Percentiles rank a stretch among this genome's conserved stretches.
These are phyloP conservation scores for Parmelia sp. DNA, from an alignment of 495 filamentous ascomycete genomes.

Conservation along the genomic window DNA sequence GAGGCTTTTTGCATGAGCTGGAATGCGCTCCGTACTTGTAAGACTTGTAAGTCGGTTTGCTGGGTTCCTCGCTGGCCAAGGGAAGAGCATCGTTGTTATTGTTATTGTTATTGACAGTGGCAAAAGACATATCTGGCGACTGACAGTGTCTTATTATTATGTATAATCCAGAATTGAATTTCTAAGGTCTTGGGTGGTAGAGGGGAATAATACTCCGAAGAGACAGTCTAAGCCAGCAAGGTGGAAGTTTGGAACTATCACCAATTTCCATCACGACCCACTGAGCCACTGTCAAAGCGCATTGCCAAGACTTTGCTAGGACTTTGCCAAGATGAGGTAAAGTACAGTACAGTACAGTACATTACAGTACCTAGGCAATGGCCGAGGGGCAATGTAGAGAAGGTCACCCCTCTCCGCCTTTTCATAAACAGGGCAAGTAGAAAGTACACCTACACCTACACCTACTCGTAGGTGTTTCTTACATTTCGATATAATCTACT, in stretches of 20 bases:
- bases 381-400: no score
- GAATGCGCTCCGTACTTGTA: conserved; percentile 20
- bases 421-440: no score
- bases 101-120: conserved; percentile 13
- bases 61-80: background rate
- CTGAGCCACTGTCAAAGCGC: background rate
- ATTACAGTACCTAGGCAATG: no score
- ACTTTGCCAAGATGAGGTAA: no score
- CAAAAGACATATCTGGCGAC: conserved; percentile 6
- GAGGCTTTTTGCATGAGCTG: background rate
- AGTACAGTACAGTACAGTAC: no score
- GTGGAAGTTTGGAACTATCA: background rate
- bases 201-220: background rate
- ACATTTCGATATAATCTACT: no score
- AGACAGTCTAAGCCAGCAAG: background rate
- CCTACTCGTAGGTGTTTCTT: no score
- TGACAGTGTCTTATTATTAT: background rate
- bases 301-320: no score
- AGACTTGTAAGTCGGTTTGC: conserved; percentile 21
- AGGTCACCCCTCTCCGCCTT: no score
- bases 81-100: conserved; percentile 7
- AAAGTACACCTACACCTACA: no score
- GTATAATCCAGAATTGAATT: no score
- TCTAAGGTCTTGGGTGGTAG: background rate
- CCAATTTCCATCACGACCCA: background rate